Evolutionary conservation across 1,284 basidiomycete species (phyloP), one percentile per base, ranked within the genome.

Genomic region (Malassezia globosa): DNA sequence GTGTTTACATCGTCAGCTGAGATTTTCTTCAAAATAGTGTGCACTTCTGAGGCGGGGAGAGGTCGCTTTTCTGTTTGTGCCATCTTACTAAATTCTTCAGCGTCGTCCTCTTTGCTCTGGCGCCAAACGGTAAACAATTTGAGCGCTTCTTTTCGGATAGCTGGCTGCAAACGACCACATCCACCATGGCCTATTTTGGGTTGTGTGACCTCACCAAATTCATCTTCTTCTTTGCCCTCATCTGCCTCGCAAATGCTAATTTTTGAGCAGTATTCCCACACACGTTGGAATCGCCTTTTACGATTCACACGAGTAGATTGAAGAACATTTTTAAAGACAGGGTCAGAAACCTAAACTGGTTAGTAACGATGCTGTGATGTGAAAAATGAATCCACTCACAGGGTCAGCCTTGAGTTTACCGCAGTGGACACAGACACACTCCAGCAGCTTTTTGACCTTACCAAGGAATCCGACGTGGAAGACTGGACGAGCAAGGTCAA

Each of bases 381-480:
- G 21, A 5, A 14, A 6, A 19, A 2, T 16, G 21, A 5, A 14
- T 11, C 19, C 16, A 61, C 60, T 10, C 52, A 65, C 65, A 37
- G 56, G 54, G 76, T 95, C 89, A 59, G 85, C 85, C 78, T 95
- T 96, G 63, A 97, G 79, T 75, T 87, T 94, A 68, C 94, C 94
- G 75, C 94, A 99, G 72, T 92, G 90, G 66, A 90, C 86, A 78
- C 94, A 97, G 63, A 97, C 87, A 75, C 85, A 87, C 78, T 99
- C 94, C 76, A 96, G 76, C 67, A 99, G 95, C 79, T 99, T 97
- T 78, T 99, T 99, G 73, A 96, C 89, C 81, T 96, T 97, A 74
- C 87, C 81, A 66, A 97, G 82, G 76, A 97, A 99, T 44, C 94
- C 89, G 72, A 88, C 86, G 73, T 89, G 92, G 72, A 90, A 97